A percentile compares a stretch with the other conserved stretches of the same genome.
Conservation (phyloP, 2,329 filamentous ascomycete genomes). For the Pleurostoma richardsiae region DNA sequence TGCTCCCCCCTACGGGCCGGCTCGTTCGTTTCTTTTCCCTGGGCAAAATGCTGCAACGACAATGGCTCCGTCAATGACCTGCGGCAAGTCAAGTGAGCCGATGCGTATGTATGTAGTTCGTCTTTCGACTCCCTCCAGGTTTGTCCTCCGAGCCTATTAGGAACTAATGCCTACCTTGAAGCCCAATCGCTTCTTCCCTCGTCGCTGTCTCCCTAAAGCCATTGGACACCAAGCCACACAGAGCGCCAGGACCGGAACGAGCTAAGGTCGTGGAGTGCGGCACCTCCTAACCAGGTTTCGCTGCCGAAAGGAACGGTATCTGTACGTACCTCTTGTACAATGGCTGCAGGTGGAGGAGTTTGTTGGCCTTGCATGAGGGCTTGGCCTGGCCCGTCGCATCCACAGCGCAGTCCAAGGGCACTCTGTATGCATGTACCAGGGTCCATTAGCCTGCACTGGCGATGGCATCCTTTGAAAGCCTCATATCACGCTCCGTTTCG, state of each 20-base stretch:
- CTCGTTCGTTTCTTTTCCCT: too few relatives aligned
- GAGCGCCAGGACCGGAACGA: background rate
- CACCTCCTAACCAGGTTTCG: too few relatives aligned
- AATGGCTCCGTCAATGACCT: too few relatives aligned
- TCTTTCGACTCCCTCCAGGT: background rate
- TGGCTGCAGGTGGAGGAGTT: conserved; percentile 5
- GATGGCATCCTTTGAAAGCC: background rate
- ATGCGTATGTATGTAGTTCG: background rate
- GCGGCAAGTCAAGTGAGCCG: background rate
- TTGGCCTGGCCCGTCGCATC: conserved; percentile 6
- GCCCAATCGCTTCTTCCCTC: conserved; percentile 1
- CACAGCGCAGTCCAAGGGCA: conserved; percentile 1
- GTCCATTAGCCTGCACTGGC: background rate
- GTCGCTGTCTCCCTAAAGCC: conserved; percentile 3
- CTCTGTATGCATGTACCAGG: background rate
- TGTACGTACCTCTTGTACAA: conserved; percentile 1
- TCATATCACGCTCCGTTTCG: too few relatives aligned
- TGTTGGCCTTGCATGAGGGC: conserved; percentile 6
- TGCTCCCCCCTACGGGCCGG: too few relatives aligned
- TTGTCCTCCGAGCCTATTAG: background rate
- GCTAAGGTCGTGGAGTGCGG: background rate
- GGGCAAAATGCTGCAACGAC: too few relatives aligned
- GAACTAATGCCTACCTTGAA: background rate
- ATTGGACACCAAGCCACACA: conserved; percentile 4
- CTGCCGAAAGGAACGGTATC: too few relatives aligned